These are phyloP conservation scores for Leccinum sublutescens DNA, from an alignment of 768 basidiomycete genomes.

Conservation along the genomic window DNA sequence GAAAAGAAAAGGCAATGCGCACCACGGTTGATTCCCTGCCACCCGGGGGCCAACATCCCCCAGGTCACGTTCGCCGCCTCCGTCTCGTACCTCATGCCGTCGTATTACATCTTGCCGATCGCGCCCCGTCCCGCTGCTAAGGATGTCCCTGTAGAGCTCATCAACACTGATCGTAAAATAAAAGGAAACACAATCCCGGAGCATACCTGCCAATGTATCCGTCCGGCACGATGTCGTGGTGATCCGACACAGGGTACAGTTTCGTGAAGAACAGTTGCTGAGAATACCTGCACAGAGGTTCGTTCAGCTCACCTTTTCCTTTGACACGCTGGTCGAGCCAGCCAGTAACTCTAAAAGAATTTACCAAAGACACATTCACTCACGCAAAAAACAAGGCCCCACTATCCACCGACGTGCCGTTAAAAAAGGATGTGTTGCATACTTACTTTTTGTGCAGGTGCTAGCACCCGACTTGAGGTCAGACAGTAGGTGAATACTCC, in stretches of 20 bases:
- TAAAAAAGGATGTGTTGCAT: conserved; percentile 14
- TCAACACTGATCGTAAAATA: background rate
- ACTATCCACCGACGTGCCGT: conserved; percentile 49
- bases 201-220: conserved; percentile 50
- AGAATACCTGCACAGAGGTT: too few species aligned
- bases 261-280: too few species aligned
- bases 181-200: background rate
- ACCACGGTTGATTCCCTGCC: conserved; percentile 53
- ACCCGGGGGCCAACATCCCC: conserved; percentile 53
- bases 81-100: conserved; percentile 49
- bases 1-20: background rate
- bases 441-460: too few species aligned
- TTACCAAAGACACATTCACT: conserved; percentile 16
- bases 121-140: conserved; percentile 37
- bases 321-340: conserved; percentile 30
- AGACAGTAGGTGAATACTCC: too few species aligned
- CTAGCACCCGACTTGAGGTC: too few species aligned
- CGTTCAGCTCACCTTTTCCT: conserved; percentile 38
- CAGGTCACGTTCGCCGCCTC: conserved; percentile 42
- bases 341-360: background rate
- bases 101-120: conserved; percentile 38
- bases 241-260: conserved; percentile 27
- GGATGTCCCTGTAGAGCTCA: conserved; percentile 29
- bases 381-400: conserved; percentile 59
- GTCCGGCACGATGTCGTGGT: conserved; percentile 44